Percentiles rank a stretch among this genome's conserved stretches.
These are phyloP conservation scores for Penicillium sumatraense DNA, from an alignment of 2,329 filamentous ascomycete species.

Conservation along the genomic window DNA sequence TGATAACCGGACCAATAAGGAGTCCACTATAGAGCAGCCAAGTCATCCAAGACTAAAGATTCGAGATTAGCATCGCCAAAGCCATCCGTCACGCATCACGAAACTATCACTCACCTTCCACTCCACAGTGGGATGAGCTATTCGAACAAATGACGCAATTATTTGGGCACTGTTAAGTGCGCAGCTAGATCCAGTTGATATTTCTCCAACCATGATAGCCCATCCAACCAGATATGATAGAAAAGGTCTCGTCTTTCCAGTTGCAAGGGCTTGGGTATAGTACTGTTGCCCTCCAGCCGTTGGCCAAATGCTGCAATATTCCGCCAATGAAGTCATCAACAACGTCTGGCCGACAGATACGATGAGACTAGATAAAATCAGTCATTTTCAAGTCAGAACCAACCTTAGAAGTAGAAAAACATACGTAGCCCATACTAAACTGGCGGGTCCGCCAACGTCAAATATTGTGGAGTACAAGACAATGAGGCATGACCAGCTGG, in stretches of 20 bases:
- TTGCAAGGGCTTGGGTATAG: constrained; percentile 1
- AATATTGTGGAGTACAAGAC: not conserved
- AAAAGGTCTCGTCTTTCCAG: not conserved
- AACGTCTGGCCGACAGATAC: not conserved
- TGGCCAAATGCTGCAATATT: not conserved
- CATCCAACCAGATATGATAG: not conserved
- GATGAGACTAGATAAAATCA: not conserved
- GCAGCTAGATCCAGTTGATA: not conserved
- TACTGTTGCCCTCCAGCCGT: not conserved
- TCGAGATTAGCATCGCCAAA: not conserved
- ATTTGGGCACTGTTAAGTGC: not conserved
- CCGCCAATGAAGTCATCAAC: not conserved
- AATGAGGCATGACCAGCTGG: constrained; percentile 1
- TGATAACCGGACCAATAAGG: not conserved
- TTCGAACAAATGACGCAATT: not conserved
- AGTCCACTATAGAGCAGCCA: not conserved
- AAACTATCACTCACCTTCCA: not conserved
- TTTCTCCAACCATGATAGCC: constrained; percentile 1
- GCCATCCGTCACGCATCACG: not conserved
- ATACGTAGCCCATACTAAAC: not conserved
- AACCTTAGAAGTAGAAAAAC: not conserved
- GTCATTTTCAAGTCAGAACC: not conserved
- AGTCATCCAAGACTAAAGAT: not conserved
- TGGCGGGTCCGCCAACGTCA: not conserved
- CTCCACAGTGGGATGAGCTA: not conserved